phyloP scores from a whole-genome alignment of 2,329 filamentous ascomycete genomes.

The Zelopaecilomyces penicillatus region DNA sequence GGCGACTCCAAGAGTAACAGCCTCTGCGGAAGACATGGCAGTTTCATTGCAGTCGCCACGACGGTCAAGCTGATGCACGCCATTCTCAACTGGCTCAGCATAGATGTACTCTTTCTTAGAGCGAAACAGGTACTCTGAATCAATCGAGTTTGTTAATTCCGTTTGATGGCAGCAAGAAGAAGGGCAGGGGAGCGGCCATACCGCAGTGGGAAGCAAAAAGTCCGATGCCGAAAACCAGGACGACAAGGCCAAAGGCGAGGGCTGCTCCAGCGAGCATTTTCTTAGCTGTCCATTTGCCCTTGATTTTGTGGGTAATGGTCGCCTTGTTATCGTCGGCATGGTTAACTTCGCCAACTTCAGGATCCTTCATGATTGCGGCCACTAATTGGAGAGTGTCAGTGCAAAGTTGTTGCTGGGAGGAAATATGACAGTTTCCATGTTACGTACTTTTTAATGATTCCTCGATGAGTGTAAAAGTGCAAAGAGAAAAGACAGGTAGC shows the following conservation, averaged over 20 bases:
- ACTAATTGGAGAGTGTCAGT: constrained; percentile 16
- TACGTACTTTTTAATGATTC: no score
- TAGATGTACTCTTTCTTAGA: neutral
- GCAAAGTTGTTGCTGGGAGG: neutral
- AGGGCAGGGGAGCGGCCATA: constrained; percentile 7
- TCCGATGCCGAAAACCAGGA: constrained; percentile 20
- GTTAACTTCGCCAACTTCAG: constrained; percentile 14
- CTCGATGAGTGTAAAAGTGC: no score
- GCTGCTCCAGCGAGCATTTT: constrained; percentile 10
- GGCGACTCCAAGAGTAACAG: constrained; percentile 4
- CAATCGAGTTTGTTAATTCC: neutral
- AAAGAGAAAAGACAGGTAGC: no score
- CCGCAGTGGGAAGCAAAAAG: constrained; percentile 19
- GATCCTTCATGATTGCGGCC: constrained; percentile 18
- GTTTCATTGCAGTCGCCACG: constrained; percentile 14
- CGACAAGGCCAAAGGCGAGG: constrained; percentile 10
- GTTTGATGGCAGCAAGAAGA: neutral
- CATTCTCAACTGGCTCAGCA: constrained; percentile 8
- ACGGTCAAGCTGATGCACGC: constrained; percentile 14
- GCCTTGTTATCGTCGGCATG: neutral
- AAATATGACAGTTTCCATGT: no score
- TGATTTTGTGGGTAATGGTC: neutral
- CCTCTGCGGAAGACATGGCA: constrained; percentile 7
- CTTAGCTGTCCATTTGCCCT: constrained; percentile 5
- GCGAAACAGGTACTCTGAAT: constrained; percentile 2